Base-by-base conservation (phyloP, 148 eudicot species). In the Selenicereus undatus region DNA sequence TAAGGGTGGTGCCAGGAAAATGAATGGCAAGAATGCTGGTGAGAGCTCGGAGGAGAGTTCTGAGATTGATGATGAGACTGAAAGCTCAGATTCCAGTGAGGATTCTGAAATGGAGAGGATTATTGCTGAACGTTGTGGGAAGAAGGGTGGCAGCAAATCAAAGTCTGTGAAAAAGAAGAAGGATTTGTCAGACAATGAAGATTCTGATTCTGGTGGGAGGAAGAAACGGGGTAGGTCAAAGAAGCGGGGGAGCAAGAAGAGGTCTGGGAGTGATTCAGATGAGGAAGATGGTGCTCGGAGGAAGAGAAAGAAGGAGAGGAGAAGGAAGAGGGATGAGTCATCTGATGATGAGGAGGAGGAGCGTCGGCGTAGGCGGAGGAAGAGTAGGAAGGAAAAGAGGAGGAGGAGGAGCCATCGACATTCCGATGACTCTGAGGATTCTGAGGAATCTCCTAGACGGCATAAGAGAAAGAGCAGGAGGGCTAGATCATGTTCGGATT, bases 61-160 rank as follows among this genome's bases (percentile, higher is more conserved):
- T 5, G 90, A 91, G 83, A 88, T 86, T 75, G 98, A 87, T 42
- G 86, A 84, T 24, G 89, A 94, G 83, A 93, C 89, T 75, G 92
- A 91, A 84, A 92, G 91, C 83, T 90, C 93, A 3, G 99, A 95
- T 84, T 93, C 97, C 21, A 93, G 91, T 78, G 89, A 85, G 81
- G 93, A 95, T 88, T 91, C 97, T 9, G 97, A 95, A 68, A 89
- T 95, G 58, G 99, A 95, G 90, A 91, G 91, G 84, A 86, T 83
- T 51, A 91, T 95, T 82, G 93, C 91, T 36, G 76, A 81, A 75
- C 88, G 90, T 68, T 87, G 21, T 83, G 94, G 93, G 39, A 92
- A 88, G 87, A 95, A 83, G 83, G 60, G n/a, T 42, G 79, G 88
- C 76, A 82, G 88, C 75, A 91, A 89, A 70, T 66, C 69, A 36